phyloP scores from a whole-genome alignment of 2,329 filamentous ascomycete genomes.

The Xylariaceae sp. region DNA sequence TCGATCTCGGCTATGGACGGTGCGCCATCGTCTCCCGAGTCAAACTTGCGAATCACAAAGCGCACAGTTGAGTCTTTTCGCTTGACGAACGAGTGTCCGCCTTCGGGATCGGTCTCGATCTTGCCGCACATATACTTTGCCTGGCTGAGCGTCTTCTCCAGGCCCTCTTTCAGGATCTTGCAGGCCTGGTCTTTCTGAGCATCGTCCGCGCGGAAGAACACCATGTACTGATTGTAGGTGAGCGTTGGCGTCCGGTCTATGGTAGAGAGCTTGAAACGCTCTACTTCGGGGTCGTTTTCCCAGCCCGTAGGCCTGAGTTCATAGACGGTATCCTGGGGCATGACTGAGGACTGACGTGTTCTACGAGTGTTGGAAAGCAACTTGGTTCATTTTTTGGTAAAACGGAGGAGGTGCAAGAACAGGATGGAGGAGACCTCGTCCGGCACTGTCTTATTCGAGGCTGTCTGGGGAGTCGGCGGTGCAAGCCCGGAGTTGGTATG shows the following conservation, averaged over 20 bases:
- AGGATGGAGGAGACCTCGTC: too few species aligned
- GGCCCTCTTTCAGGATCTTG: conserved; percentile 27
- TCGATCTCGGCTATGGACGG: conserved; percentile 36
- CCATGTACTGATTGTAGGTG: conserved; percentile 33
- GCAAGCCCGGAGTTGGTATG: too few species aligned
- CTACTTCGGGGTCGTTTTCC: not conserved
- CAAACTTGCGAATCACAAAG: too few species aligned
- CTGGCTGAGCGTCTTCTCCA: conserved; percentile 34
- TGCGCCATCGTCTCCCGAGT: too few species aligned
- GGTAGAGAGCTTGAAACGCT: conserved; percentile 2
- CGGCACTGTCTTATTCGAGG: too few species aligned
- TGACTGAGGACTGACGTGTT: too few species aligned
- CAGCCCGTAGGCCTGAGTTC: not conserved
- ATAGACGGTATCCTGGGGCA: not conserved
- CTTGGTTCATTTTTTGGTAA: too few species aligned
- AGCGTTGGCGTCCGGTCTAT: not conserved
- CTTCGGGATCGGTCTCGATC: conserved; percentile 34
- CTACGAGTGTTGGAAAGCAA: too few species aligned
- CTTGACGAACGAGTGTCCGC: conserved; percentile 34
- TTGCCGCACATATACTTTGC: conserved; percentile 32
- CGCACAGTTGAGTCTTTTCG: conserved; percentile 28
- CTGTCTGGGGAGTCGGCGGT: too few species aligned
- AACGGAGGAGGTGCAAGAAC: too few species aligned
- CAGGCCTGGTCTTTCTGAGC: not conserved
- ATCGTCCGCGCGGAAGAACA: conserved; percentile 31